phyloP scores from a whole-genome alignment of 371 early-diverging fungal species.

The Actinomortierella ambigua region DNA sequence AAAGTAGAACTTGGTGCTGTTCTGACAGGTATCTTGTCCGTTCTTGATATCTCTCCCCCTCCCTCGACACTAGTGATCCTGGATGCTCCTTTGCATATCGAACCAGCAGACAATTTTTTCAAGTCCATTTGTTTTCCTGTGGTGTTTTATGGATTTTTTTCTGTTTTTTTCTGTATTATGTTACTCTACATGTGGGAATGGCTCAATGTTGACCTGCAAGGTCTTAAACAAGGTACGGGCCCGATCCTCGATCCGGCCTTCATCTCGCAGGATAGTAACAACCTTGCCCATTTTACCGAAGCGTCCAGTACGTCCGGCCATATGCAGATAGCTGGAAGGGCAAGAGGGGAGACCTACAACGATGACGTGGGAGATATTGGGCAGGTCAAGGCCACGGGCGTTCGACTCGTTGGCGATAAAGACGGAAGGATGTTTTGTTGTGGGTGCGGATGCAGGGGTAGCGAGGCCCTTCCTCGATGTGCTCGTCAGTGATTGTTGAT shows the following conservation, averaged over 20 bases:
- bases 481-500: slow-evolving; percentile 1
- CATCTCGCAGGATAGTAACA: slow-evolving; percentile 58
- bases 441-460: not conserved
- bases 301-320: slow-evolving; percentile 84
- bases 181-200: slow-evolving; percentile 40
- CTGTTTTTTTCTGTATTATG: no score
- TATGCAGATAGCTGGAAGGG: slow-evolving; percentile 74
- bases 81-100: no score
- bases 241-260: slow-evolving; percentile 42
- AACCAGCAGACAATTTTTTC: no score
- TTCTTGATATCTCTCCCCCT: no score
- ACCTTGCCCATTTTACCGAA: slow-evolving; percentile 67
- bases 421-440: slow-evolving; percentile 14
- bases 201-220: slow-evolving; percentile 19
- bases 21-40: no score
- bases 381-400: slow-evolving; percentile 90
- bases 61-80: no score
- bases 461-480: not conserved
- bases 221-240: slow-evolving; percentile 31
- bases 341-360: slow-evolving; percentile 74
- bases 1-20: no score
- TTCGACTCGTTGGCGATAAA: slow-evolving; percentile 79
- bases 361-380: slow-evolving; percentile 82
- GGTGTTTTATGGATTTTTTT: no score
- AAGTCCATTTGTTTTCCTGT: no score